Evolutionary conservation across 83 land plant species (phyloP).

Genomic region (Thuja plicata): DNA sequence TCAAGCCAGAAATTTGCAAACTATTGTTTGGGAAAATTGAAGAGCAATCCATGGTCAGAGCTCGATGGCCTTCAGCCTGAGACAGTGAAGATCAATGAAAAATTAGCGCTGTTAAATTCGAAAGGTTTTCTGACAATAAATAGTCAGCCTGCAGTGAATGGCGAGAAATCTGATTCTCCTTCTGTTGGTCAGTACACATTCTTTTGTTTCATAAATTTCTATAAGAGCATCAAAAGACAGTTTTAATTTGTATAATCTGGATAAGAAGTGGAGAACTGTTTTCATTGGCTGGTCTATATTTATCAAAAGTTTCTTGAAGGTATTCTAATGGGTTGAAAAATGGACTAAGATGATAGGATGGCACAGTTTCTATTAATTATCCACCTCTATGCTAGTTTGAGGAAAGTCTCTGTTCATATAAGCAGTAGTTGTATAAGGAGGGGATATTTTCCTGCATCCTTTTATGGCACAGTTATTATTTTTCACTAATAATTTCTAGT

Average conservation of each 20-base stretch:
- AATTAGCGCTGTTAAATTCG: slow-evolving; percentile 63
- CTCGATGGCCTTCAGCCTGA: slow-evolving; percentile 96
- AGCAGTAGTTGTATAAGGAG: neutral
- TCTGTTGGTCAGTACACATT: slow-evolving; percentile 64
- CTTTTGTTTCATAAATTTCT: neutral
- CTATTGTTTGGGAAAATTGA: slow-evolving; percentile 75
- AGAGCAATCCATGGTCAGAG: slow-evolving; percentile 88
- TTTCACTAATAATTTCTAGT: neutral
- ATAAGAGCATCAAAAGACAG: neutral
- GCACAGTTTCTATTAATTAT: neutral
- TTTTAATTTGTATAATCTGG: neutral
- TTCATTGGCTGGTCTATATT: neutral
- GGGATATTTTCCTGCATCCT: neutral
- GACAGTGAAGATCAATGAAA: slow-evolving; percentile 79
- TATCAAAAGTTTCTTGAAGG: neutral
- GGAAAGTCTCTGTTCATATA: neutral
- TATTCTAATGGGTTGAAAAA: neutral
- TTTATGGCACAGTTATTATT: neutral
- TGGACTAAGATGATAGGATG: neutral
- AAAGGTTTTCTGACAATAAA: slow-evolving; percentile 91
- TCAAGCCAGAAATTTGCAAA: slow-evolving; percentile 67
- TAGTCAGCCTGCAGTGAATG: slow-evolving; percentile 99
- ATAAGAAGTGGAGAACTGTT: neutral
- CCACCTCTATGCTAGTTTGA: neutral
- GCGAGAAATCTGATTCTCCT: slow-evolving; percentile 90